Conservation (phyloP, 75 land plant species). For the Selaginella tamariscina region DNA sequence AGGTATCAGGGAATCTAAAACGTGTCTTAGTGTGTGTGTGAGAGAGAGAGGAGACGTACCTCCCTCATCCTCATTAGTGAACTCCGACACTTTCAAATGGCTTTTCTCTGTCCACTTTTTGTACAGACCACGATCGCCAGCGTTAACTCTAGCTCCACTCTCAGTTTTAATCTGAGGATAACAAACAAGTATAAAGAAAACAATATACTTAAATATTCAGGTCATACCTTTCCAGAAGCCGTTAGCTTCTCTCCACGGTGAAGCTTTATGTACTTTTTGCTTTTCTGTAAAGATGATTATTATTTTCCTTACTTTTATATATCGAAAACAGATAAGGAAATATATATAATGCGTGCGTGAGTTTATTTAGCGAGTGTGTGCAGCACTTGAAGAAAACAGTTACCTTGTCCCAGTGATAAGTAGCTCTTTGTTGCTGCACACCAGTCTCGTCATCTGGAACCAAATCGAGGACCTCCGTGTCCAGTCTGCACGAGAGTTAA, state of each 20-base stretch:
- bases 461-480: conserved; percentile 87
- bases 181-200: not conserved
- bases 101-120: conserved; percentile 81
- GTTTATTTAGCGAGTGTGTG: no score
- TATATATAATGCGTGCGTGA: not conserved
- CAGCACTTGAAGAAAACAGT: no score
- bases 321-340: not conserved
- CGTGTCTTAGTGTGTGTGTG: not conserved
- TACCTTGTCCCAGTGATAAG: conserved; percentile 98
- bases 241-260: conserved; percentile 84
- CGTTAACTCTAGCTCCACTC: conserved; percentile 71
- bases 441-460: conserved; percentile 80
- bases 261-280: conserved; percentile 84
- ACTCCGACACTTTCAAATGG: conserved; percentile 43
- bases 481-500: conserved; percentile 78
- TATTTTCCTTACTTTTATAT: no score
- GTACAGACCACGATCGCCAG: conserved; percentile 72
- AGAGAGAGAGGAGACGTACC: conserved; percentile 1
- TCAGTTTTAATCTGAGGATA: conserved; percentile 63
- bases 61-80: conserved; percentile 25
- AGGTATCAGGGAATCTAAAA: not conserved
- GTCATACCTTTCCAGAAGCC: conserved; percentile 83
- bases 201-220: not conserved
- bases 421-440: conserved; percentile 60
- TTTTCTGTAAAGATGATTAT: conserved; percentile 44